Percentiles rank a stretch among this genome's conserved stretches.
These are phyloP conservation scores for Sporothrix pseudoabietina DNA, from an alignment of 2,329 filamentous ascomycete genomes.

Conservation along the genomic window DNA sequence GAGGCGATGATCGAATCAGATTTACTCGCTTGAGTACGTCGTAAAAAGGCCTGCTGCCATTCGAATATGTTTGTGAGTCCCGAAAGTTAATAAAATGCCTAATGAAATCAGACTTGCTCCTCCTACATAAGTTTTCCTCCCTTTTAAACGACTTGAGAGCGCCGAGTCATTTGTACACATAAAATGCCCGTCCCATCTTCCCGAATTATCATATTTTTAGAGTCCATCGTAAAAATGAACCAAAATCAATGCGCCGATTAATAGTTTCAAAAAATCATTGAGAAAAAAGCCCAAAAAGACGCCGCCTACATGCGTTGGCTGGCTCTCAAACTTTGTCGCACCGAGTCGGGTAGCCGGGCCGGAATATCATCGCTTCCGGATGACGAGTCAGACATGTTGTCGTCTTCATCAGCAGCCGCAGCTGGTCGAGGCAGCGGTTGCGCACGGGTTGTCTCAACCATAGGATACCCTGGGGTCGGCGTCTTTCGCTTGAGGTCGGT, in stretches of 20 bases:
- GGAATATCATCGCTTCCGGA: conserved; percentile 43
- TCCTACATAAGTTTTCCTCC: background rate
- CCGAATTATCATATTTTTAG: background rate
- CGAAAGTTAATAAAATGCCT: background rate
- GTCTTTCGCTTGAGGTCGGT: background rate
- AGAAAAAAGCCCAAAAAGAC: background rate
- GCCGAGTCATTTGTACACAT: background rate
- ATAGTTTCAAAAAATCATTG: background rate
- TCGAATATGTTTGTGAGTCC: background rate
- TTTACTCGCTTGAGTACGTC: no score
- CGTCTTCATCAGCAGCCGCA: conserved; percentile 42
- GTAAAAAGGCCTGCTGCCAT: background rate
- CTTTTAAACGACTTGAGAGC: background rate
- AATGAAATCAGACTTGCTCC: background rate
- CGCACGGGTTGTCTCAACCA: background rate
- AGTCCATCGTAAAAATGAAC: background rate
- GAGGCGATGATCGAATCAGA: no score
- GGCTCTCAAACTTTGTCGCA: conserved; percentile 38
- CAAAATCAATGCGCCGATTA: background rate
- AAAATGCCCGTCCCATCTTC: background rate
- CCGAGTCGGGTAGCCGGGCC: conserved; percentile 40
- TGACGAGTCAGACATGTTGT: conserved; percentile 38
- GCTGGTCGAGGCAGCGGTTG: background rate
- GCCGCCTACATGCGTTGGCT: background rate
- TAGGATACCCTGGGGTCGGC: background rate